These are phyloP conservation scores for Pseudocercospora cruenta DNA, from an alignment of 2,329 filamentous ascomycete species.

Conservation along the genomic window DNA sequence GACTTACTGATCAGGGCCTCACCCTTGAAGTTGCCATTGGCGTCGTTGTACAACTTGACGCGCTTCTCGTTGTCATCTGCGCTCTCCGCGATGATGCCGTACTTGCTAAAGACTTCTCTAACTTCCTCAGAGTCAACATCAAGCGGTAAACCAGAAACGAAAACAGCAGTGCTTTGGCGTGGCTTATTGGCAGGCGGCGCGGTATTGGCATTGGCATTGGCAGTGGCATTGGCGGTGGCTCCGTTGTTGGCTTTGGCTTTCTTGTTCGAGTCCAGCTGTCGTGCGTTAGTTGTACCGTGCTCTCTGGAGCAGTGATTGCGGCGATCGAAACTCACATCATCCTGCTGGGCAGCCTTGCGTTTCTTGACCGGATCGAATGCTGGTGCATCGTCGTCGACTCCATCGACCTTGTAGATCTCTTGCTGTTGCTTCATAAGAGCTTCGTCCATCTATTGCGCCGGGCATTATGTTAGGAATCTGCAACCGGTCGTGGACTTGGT, in stretches of 20 bases:
- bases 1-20: conserved; percentile 71
- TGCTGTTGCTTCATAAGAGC: conserved; percentile 63
- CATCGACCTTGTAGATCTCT: conserved; percentile 62
- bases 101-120: conserved; percentile 81
- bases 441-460: conserved; percentile 58
- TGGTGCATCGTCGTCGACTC: conserved; percentile 59
- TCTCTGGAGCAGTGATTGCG: conserved; percentile 3
- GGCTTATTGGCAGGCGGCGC: conserved; percentile 30
- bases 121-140: conserved; percentile 83
- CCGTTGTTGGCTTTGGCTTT: conserved; percentile 18
- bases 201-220: conserved; percentile 10
- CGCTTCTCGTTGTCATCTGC: conserved; percentile 85
- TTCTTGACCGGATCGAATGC: conserved; percentile 42
- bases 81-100: conserved; percentile 89
- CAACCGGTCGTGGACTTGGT: not conserved
- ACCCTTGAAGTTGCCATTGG: conserved; percentile 84
- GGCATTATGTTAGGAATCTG: conserved; percentile 25
- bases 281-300: conserved; percentile 6
- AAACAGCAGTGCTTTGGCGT: conserved; percentile 83
- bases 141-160: conserved; percentile 81
- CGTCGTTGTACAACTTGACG: conserved; percentile 89
- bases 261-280: conserved; percentile 8
- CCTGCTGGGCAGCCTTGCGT: conserved; percentile 44
- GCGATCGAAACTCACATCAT: conserved; percentile 32
- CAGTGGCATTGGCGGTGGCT: conserved; percentile 10